Evolutionary conservation across 2,329 filamentous ascomycete genomes (phyloP), one percentile per base, ranked within the genome.

Genomic region (Cladophialophora exuberans): DNA sequence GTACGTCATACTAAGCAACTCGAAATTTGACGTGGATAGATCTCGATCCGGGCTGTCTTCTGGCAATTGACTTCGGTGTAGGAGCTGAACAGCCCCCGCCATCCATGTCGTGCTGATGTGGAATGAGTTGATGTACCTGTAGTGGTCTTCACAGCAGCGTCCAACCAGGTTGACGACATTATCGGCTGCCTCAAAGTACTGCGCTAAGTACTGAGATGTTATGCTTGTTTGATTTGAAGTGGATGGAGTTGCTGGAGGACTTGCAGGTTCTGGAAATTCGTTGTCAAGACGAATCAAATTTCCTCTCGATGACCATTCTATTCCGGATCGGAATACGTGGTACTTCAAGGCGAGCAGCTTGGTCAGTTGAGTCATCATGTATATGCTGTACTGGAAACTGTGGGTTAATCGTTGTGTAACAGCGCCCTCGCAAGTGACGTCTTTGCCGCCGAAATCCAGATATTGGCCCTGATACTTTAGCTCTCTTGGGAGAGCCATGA

Each of bases 291-390:
- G n/a, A 31, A 31, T 22, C n/a, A 6, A 11, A 13, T 35, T 11
- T 15, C 11, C 5, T 5, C 11, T 39, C 9, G 26, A 13, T 10
- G 17, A 42, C 50, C 55, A 61, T 50, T 62, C 51, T 20, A 30
- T n/a, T 11, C 39, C 46, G 6, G 20, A 6, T 10, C 31, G 53
- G 49, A 68, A 70, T 13, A 69, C 58, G 35, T 69, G 61, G 50
- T 69, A 66, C 35, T 68, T 65, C 42, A 67, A 59, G 25, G 69
- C 67, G 70, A 72, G 71, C 45, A 72, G 61, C 6, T 65, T 61
- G 10, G 67, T 63, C 7, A 72, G 65, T 54, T 72, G 68, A 0
- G 62, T 66, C 69, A 72, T 70, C 26, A 71, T 38, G 54, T 69
- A 65, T 9, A 72, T 68, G 42, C 64, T 65, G 60, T 70, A 71